phyloP scores from a whole-genome alignment of 345 rosid genomes.

The Rubroshorea leprosula region DNA sequence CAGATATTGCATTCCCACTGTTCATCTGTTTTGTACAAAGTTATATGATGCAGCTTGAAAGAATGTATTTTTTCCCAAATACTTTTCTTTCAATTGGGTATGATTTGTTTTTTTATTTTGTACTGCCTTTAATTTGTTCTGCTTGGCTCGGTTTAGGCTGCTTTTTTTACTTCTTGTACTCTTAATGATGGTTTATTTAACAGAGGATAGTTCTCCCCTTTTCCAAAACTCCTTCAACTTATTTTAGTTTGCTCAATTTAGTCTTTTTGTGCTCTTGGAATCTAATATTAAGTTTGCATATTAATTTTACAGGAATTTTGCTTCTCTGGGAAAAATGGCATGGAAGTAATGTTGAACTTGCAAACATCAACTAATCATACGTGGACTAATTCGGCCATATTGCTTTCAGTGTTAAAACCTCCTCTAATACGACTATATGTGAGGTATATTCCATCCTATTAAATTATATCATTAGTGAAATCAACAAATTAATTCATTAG shows the following conservation, averaged over 20 bases:
- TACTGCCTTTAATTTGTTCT: no score
- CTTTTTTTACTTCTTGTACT: no score
- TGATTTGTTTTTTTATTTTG: no score
- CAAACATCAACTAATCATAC: conserved; percentile 37
- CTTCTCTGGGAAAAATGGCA: conserved; percentile 49
- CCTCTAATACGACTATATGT: conserved; percentile 78
- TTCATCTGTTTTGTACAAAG: not conserved
- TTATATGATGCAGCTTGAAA: not conserved
- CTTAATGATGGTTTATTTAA: no score
- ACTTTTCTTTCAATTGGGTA: no score
- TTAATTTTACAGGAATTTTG: conserved; percentile 37
- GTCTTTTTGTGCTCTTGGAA: not conserved
- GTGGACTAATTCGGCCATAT: conserved; percentile 48
- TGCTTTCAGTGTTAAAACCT: conserved; percentile 49
- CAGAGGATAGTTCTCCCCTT: no score
- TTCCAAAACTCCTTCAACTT: not conserved
- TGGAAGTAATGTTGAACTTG: conserved; percentile 60
- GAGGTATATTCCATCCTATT: conserved; percentile 37
- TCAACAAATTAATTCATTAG: not conserved
- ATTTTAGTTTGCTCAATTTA: not conserved
- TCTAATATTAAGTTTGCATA: conserved; percentile 8
- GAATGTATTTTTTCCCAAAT: not conserved
- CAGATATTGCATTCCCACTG: not conserved
- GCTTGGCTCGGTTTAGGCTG: no score
- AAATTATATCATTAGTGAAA: not conserved